Evolutionary conservation across 768 basidiomycete genomes (phyloP).

Genomic region (Gautieria morchelliformis): DNA sequence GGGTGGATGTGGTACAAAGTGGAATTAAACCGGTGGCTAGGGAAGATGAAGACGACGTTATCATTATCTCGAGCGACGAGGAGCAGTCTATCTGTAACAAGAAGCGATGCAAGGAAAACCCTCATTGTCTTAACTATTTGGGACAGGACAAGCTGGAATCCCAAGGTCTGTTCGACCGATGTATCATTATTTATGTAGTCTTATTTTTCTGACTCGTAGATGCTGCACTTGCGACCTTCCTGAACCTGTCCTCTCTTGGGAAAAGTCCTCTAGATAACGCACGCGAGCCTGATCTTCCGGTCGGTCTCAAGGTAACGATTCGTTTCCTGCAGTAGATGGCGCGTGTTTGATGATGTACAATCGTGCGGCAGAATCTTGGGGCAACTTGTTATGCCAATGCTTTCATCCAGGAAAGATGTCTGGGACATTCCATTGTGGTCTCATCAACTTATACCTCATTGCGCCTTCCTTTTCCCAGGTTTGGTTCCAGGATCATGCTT

Average conservation of each 20-base stretch:
- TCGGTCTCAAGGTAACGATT: conserved; percentile 61
- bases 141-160: conserved; percentile 78
- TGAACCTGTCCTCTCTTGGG: conserved; percentile 44
- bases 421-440: not conserved
- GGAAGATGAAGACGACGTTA: conserved; percentile 47
- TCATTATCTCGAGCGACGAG: conserved; percentile 66
- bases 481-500: conserved; percentile 82
- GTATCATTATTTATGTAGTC: conserved; percentile 11
- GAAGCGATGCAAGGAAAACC: conserved; percentile 63
- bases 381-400: conserved; percentile 97
- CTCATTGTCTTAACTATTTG: conserved; percentile 80
- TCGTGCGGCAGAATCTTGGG: conserved; percentile 66
- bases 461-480: conserved; percentile 39
- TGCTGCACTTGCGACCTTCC: conserved; percentile 38
- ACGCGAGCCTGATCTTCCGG: conserved; percentile 49
- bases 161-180: conserved; percentile 37
- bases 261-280: conserved; percentile 41
- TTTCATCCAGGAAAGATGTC: conserved; percentile 63
- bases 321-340: not conserved
- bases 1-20: not conserved
- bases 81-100: conserved; percentile 39
- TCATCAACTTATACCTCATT: not conserved
- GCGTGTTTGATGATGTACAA: conserved; percentile 2
- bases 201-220: conserved; percentile 25
- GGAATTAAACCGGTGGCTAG: conserved; percentile 14